Evolutionary conservation across 352 stramenopile species (phyloP).

Genomic region (Blastocystis sp.): DNA sequence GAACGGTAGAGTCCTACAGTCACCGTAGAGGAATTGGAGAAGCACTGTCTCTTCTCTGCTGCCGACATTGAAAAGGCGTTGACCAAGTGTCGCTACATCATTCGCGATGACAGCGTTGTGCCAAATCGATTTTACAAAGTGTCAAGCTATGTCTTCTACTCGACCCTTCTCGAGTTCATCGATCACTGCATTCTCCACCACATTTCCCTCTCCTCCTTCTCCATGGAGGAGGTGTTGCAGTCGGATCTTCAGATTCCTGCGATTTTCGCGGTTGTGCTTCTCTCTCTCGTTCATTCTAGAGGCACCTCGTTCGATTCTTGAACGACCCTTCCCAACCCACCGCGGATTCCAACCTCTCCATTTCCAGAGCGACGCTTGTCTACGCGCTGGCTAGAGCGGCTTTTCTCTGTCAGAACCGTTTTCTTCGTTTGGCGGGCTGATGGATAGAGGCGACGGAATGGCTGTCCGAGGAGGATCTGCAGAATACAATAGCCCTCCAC

Average conservation of each 20-base stretch:
- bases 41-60: slow-evolving; percentile 12
- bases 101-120: not conserved
- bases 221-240: not conserved
- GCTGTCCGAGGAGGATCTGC: slow-evolving; percentile 23
- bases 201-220: slow-evolving; percentile 11
- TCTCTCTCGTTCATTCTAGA: slow-evolving; percentile 13
- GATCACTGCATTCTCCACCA: slow-evolving; percentile 42
- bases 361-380: slow-evolving; percentile 3
- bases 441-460: not conserved
- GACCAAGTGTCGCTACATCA: slow-evolving; percentile 8
- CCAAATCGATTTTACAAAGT: not conserved
- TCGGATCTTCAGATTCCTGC: not conserved
- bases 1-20: not conserved
- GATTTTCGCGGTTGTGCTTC: slow-evolving; percentile 1
- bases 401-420: not conserved
- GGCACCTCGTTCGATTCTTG: slow-evolving; percentile 24
- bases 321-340: not conserved
- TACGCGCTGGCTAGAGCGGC: not conserved
- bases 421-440: not conserved
- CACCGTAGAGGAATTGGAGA: not conserved
- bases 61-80: slow-evolving; percentile 31
- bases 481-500: slow-evolving; percentile 6
- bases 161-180: slow-evolving; percentile 9
- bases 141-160: slow-evolving; percentile 15
- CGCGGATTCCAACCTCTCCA: not conserved